These are phyloP conservation scores for Talaromyces rugulosus DNA, from an alignment of 2,329 filamentous ascomycete species.

Conservation along the genomic window DNA sequence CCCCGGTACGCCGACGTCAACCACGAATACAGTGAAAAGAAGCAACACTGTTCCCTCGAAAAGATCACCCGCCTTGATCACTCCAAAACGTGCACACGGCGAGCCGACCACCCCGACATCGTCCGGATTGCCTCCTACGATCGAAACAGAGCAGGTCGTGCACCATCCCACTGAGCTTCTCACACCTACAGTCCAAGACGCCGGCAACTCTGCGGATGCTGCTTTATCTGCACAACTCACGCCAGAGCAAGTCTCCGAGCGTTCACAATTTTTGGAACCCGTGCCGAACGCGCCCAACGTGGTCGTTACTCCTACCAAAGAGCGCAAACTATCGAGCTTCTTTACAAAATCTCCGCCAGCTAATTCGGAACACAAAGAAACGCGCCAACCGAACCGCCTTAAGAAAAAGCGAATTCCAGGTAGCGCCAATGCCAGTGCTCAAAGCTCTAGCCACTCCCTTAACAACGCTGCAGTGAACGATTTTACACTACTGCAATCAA, in stretches of 20 bases:
- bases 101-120: slow-evolving; percentile 49
- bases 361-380: slow-evolving; percentile 55
- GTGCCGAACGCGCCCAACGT: slow-evolving; percentile 34
- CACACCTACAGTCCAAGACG: not conserved
- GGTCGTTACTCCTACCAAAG: slow-evolving; percentile 56
- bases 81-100: slow-evolving; percentile 61
- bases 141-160: slow-evolving; percentile 20
- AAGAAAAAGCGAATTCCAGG: slow-evolving; percentile 79
- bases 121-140: slow-evolving; percentile 24
- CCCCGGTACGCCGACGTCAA: slow-evolving; percentile 58
- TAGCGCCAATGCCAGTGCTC: slow-evolving; percentile 77
- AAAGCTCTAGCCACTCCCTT: slow-evolving; percentile 84
- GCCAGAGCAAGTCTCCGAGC: slow-evolving; percentile 12
- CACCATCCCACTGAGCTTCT: slow-evolving; percentile 7
- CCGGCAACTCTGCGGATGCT: slow-evolving; percentile 7
- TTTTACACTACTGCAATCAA: slow-evolving; percentile 36
- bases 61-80: slow-evolving; percentile 68
- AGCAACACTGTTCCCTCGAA: slow-evolving; percentile 96
- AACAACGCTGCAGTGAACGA: slow-evolving; percentile 33
- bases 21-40: slow-evolving; percentile 56
- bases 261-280: slow-evolving; percentile 35
- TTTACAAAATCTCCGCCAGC: slow-evolving; percentile 64
- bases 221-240: slow-evolving; percentile 11
- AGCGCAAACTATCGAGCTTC: slow-evolving; percentile 64
- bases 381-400: slow-evolving; percentile 78